phyloP scores from a whole-genome alignment of 129 eudicot species.

The Saposhnikovia divaricata region DNA sequence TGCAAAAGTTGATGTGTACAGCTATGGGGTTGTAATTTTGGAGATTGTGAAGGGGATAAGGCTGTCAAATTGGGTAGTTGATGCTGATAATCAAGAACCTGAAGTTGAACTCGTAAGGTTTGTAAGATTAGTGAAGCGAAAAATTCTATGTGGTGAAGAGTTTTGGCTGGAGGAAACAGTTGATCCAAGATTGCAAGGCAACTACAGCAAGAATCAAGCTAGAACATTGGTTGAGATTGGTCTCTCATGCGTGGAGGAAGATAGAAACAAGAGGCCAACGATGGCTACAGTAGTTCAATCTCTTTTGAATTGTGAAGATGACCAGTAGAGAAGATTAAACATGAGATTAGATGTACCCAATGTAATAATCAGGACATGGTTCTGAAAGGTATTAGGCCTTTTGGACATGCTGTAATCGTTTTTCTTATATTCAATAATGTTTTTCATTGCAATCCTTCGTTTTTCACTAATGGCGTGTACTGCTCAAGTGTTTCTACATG shows the following conservation, averaged over 20 bases:
- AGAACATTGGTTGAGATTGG: slow-evolving; percentile 26
- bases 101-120: slow-evolving; percentile 19
- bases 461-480: too few species aligned
- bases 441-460: not conserved
- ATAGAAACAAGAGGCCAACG: slow-evolving; percentile 39
- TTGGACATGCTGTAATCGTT: not conserved
- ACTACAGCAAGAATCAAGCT: slow-evolving; percentile 35
- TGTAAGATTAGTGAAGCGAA: slow-evolving; percentile 12
- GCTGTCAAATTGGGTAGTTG: slow-evolving; percentile 17
- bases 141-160: slow-evolving; percentile 10
- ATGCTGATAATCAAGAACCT: slow-evolving; percentile 19
- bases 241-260: slow-evolving; percentile 36
- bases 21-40: slow-evolving; percentile 52
- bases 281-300: slow-evolving; percentile 41
- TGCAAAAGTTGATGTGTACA: slow-evolving; percentile 50
- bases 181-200: slow-evolving; percentile 43
- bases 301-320: slow-evolving; percentile 29
- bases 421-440: not conserved
- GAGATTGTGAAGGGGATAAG: slow-evolving; percentile 47
- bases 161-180: slow-evolving; percentile 33
- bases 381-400: not conserved
- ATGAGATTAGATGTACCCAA: not conserved
- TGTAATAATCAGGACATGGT: too few species aligned
- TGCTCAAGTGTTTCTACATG: too few species aligned
- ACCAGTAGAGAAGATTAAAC: not conserved